Base-by-base conservation (phyloP, 1,284 basidiomycete genomes). In the Leucocoprinus gongylophorus region DNA sequence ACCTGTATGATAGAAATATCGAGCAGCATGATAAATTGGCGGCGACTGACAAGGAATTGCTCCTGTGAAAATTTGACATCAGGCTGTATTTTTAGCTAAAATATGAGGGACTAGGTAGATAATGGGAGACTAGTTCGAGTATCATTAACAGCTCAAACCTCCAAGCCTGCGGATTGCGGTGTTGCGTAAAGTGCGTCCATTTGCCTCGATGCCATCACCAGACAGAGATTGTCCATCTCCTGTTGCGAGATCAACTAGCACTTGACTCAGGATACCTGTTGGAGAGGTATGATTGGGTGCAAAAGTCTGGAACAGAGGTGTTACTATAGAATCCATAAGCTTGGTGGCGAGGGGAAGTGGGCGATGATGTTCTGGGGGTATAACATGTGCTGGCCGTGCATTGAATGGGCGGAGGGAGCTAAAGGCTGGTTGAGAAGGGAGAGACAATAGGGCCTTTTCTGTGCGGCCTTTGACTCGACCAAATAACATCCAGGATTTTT, bases 11-110 rank as follows among this genome's bases (percentile, higher is more conserved):
- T 62, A 90, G 87, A 54, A 76, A 88, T 60, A 90, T 91, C 60
- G 86, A 88, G 55, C 83, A 83, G 61, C 88, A 91, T 62, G 86
- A 91, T 62, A 71, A 71, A 32, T 71, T 80, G 18, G 85, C 84
- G 15, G 68, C 67, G 26, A 43, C 59, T 53, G 68, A 74, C 40
- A 56, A 42, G 43, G 54, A 47, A 17, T 44, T 49, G 17, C 46
- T 18, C 13, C 20, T 26, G 50, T 32, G 41, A 43, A 30, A 28
- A 29, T 23, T 15, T 23, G 18, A 17, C 32, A 37, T 44, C 43
- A 28, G 28, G 8, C 15, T 42, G 18, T 49, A 20, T 44, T 37
- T 10, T 10, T 21, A 21, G 8, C 12, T 10, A 6, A 26, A 7
- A 38, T 38, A 17, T 21, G 15, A 47, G 21, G 32, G 26, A n/a